phyloP scores from a whole-genome alignment of 768 basidiomycete species.

The Mycena vitilis region DNA sequence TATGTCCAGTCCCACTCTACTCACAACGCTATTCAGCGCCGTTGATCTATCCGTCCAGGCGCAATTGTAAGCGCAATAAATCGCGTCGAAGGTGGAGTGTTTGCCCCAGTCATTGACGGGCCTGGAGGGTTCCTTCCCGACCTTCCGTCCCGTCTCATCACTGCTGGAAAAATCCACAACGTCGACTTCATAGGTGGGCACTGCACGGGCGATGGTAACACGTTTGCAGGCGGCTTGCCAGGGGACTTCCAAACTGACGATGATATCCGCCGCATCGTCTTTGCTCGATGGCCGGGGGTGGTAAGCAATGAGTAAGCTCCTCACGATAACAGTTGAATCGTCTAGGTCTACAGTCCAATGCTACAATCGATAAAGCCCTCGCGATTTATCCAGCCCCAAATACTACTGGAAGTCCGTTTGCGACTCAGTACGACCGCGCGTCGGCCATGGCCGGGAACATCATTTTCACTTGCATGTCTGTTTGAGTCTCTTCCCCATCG shows the following conservation, averaged over 20 bases:
- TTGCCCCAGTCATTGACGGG: constrained; percentile 46
- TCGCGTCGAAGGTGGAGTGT: constrained; percentile 44
- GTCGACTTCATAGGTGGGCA: constrained; percentile 55
- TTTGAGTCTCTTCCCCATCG: no score
- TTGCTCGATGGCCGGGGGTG: constrained; percentile 50
- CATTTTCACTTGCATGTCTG: constrained; percentile 58
- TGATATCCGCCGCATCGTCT: constrained; percentile 49
- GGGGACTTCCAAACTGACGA: constrained; percentile 53
- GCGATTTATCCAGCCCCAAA: constrained; percentile 52
- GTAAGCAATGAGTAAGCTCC: no score
- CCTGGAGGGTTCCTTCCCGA: constrained; percentile 46
- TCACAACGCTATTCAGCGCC: background rate
- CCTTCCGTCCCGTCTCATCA: constrained; percentile 51
- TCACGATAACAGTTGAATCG: no score
- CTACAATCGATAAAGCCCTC: constrained; percentile 49
- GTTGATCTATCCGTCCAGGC: constrained; percentile 36
- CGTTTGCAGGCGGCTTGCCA: constrained; percentile 53
- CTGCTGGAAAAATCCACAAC: constrained; percentile 44
- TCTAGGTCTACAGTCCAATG: constrained; percentile 51
- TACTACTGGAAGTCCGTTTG: constrained; percentile 48
- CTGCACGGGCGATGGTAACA: constrained; percentile 56
- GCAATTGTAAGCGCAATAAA: constrained; percentile 55
- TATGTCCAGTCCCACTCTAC: constrained; percentile 20
- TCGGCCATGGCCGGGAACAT: constrained; percentile 55
- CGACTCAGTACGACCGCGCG: constrained; percentile 54